Percentiles rank a stretch among this genome's conserved stretches.
Conservation (phyloP, 306 rosid genomes). For the Bauhinia variegata region DNA sequence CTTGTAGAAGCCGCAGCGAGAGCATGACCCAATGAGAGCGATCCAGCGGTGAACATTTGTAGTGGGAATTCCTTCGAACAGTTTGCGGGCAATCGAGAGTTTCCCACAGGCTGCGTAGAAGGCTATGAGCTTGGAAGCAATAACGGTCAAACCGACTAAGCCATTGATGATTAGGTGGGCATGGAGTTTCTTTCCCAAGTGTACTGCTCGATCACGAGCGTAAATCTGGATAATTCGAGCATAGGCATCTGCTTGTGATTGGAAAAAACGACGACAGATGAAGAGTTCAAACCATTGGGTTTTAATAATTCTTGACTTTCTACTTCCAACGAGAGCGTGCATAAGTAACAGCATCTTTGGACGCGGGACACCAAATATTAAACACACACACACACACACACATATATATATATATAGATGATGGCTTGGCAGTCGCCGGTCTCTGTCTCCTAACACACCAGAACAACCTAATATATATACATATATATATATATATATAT, state of each 20-base stretch:
- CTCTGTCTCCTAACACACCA: neutral
- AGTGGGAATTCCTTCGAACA: slow-evolving; percentile 76
- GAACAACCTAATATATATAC: too few relatives aligned
- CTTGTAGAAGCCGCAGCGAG: slow-evolving; percentile 61
- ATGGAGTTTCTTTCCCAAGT: slow-evolving; percentile 64
- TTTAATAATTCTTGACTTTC: neutral
- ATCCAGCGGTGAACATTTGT: slow-evolving; percentile 72
- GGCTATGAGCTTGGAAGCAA: slow-evolving; percentile 65
- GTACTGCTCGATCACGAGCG: slow-evolving; percentile 53
- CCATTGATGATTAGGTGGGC: slow-evolving; percentile 72
- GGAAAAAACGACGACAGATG: slow-evolving; percentile 44
- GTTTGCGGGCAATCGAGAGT: slow-evolving; percentile 51
- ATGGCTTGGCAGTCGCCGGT: too few relatives aligned
- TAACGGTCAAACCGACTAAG: slow-evolving; percentile 44
- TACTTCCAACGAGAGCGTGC: slow-evolving; percentile 31
- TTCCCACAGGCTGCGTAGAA: slow-evolving; percentile 60
- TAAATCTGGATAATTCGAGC: slow-evolving; percentile 44
- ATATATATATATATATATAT: too few relatives aligned
- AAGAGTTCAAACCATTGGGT: slow-evolving; percentile 19
- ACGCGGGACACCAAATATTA: neutral
- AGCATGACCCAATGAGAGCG: slow-evolving; percentile 60
- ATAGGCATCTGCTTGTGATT: slow-evolving; percentile 45
- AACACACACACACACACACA: neutral
- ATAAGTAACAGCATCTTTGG: neutral
- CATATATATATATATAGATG: neutral